Conservation (phyloP, 139 green algal species). For the Ulvella scutata region DNA sequence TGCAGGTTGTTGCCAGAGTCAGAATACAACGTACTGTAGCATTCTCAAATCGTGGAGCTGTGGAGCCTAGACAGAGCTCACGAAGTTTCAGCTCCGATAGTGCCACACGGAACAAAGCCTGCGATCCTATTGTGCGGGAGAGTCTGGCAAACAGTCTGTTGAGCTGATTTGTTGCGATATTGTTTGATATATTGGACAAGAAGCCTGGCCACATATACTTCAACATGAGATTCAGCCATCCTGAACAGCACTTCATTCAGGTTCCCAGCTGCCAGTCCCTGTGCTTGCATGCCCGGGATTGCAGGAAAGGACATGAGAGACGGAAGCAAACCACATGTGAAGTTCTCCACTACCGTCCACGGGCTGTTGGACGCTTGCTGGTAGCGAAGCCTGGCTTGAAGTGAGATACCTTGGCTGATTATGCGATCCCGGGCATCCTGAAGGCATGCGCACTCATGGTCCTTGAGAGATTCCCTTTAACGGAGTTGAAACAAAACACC, state of each 20-base stretch:
- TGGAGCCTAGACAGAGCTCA: background rate
- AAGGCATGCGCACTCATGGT: too few relatives aligned
- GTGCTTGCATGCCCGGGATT: background rate
- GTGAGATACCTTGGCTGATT: background rate
- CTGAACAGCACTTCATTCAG: background rate
- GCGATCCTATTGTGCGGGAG: background rate
- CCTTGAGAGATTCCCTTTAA: too few relatives aligned
- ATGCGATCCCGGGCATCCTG: background rate
- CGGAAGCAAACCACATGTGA: background rate
- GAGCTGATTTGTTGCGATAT: background rate
- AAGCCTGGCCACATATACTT: conserved; percentile 3
- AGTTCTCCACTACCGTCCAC: background rate
- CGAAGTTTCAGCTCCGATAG: background rate
- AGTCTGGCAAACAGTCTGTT: background rate
- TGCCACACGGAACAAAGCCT: background rate
- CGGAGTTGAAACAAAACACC: too few relatives aligned
- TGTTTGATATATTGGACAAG: background rate
- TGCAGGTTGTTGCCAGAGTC: too few relatives aligned
- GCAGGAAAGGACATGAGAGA: background rate
- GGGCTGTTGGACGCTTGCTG: background rate
- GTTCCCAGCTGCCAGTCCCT: background rate
- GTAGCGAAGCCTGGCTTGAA: background rate
- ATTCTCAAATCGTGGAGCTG: background rate
- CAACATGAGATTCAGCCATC: background rate
- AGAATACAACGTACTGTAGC: background rate